These are phyloP conservation scores for Neurospora sp. DNA, from an alignment of 495 filamentous ascomycete species.

Conservation along the genomic window DNA sequence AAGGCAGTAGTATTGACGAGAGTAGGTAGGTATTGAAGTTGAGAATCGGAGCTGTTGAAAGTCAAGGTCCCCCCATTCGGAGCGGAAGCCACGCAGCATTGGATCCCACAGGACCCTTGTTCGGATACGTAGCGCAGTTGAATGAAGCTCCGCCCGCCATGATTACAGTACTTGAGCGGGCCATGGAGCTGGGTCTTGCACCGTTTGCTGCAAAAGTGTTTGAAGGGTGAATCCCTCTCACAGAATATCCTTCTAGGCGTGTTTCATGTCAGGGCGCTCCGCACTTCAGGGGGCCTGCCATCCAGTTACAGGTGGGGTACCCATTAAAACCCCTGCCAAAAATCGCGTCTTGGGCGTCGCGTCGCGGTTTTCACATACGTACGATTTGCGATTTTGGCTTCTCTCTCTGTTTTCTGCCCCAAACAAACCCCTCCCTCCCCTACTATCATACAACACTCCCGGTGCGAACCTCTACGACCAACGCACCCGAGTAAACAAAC, in stretches of 20 bases:
- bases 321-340: slow-evolving; percentile 21
- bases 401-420: background rate
- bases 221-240: background rate
- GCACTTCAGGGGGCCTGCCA: background rate
- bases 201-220: background rate
- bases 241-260: background rate
- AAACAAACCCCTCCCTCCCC: background rate
- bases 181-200: background rate
- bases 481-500: background rate
- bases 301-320: slow-evolving; percentile 2
- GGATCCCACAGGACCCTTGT: background rate
- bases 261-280: background rate
- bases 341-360: slow-evolving; percentile 9
- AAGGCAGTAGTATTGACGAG: background rate
- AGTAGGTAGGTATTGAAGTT: background rate
- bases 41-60: background rate
- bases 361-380: slow-evolving; percentile 7
- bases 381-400: slow-evolving; percentile 1
- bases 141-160: background rate
- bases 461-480: background rate
- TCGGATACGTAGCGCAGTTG: background rate
- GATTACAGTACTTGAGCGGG: background rate
- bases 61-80: background rate
- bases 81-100: background rate
- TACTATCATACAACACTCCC: background rate